phyloP scores from a whole-genome alignment of 1,284 basidiomycete genomes.

The Apiotrichum domesticum region DNA sequence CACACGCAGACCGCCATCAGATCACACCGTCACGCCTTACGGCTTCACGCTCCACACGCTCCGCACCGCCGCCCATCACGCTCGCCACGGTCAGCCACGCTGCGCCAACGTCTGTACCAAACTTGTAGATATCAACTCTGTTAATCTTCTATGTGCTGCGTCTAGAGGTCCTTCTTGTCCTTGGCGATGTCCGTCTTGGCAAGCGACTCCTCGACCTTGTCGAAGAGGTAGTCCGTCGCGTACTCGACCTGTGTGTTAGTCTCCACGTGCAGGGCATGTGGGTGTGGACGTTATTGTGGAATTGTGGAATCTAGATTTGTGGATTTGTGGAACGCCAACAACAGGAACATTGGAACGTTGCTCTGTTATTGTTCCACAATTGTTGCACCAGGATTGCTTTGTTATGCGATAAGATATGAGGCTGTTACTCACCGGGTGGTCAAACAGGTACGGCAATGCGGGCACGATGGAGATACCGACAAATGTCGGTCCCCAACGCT shows the following conservation, averaged over 20 bases:
- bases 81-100: too few species aligned
- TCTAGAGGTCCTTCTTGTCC: slow-evolving; percentile 1
- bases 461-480: slow-evolving; percentile 62
- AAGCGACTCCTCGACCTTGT: slow-evolving; percentile 47
- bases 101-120: too few species aligned
- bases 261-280: slow-evolving; percentile 11
- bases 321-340: not conserved
- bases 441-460: slow-evolving; percentile 71
- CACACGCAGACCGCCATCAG: too few species aligned
- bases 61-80: too few species aligned
- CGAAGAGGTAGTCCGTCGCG: slow-evolving; percentile 49
- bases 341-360: not conserved
- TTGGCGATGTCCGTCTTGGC: slow-evolving; percentile 20
- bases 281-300: too few species aligned
- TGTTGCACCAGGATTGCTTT: too few species aligned
- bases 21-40: too few species aligned
- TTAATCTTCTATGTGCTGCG: not conserved
- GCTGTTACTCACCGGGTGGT: slow-evolving; percentile 57
- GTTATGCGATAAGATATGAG: too few species aligned
- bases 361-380: not conserved
- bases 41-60: too few species aligned
- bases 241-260: slow-evolving; percentile 46
- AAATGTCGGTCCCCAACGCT: slow-evolving; percentile 70
- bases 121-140: not conserved
- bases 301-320: too few species aligned